Evolutionary conservation across 805 yeast species (phyloP).

Genomic region (Cyberlindnera maritima): DNA sequence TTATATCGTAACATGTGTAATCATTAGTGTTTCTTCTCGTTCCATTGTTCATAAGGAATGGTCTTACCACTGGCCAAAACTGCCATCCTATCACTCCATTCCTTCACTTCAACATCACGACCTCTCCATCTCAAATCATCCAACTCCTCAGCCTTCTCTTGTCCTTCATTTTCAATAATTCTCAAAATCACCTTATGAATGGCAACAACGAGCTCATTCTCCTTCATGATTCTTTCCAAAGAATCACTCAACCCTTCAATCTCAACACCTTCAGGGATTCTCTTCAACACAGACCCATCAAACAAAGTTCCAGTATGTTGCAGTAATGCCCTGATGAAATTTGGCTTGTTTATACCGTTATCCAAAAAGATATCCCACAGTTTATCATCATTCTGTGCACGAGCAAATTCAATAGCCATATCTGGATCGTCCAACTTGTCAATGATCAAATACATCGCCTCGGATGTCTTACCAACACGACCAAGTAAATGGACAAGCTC

Average conservation of each 20-base stretch:
- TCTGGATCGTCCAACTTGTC: slow-evolving; percentile 76
- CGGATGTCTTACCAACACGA: slow-evolving; percentile 72
- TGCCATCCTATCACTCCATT: slow-evolving; percentile 12
- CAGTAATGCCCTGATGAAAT: slow-evolving; percentile 72
- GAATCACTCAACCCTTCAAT: slow-evolving; percentile 66
- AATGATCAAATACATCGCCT: slow-evolving; percentile 75
- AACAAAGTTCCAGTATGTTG: slow-evolving; percentile 62
- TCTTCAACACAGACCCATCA: slow-evolving; percentile 64
- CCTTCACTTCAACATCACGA: slow-evolving; percentile 12
- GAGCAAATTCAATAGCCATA: slow-evolving; percentile 76
- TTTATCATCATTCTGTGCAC: slow-evolving; percentile 43
- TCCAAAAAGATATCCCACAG: slow-evolving; percentile 76
- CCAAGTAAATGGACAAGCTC: slow-evolving; percentile 84
- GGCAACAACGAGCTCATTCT: slow-evolving; percentile 52
- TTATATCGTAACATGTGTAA: not conserved
- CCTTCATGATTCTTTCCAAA: slow-evolving; percentile 57
- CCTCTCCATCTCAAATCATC: slow-evolving; percentile 33
- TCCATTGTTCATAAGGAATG: slow-evolving; percentile 1
- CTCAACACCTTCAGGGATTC: slow-evolving; percentile 59
- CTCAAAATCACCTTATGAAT: slow-evolving; percentile 55
- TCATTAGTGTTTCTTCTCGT: not conserved
- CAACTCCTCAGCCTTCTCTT: slow-evolving; percentile 32
- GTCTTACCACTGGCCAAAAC: slow-evolving; percentile 6
- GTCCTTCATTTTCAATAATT: slow-evolving; percentile 53
- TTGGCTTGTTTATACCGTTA: slow-evolving; percentile 68